These are phyloP conservation scores for Fusarium paranaense DNA, from an alignment of 2,329 filamentous ascomycete genomes.

Conservation along the genomic window DNA sequence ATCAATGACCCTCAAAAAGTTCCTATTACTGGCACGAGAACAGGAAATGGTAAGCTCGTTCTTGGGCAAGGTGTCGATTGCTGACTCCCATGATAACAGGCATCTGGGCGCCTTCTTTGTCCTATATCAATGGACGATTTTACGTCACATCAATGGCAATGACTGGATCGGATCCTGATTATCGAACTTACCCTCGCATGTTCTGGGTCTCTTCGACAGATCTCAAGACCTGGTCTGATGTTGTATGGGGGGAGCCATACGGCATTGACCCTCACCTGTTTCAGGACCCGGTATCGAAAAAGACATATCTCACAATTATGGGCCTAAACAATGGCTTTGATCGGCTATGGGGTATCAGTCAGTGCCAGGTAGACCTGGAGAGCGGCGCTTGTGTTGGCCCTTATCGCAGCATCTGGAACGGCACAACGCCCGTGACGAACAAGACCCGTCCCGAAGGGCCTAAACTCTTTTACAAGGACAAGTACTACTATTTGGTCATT, in stretches of 20 bases:
- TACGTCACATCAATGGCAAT: conserved; percentile 18
- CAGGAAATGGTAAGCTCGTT: background rate
- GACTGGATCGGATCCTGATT: conserved; percentile 7
- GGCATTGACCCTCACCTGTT: conserved; percentile 24
- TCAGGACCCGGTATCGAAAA: conserved; percentile 15
- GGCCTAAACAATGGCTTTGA: conserved; percentile 14
- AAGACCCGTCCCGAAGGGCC: conserved; percentile 14
- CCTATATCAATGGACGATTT: conserved; percentile 14
- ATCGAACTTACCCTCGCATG: conserved; percentile 8
- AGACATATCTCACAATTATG: conserved; percentile 17
- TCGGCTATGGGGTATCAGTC: conserved; percentile 16
- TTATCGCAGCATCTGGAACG: conserved; percentile 22
- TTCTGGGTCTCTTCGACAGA: conserved; percentile 17
- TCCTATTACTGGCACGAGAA: background rate
- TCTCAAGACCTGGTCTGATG: conserved; percentile 22
- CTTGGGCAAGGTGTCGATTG: no score
- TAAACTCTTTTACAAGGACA: conserved; percentile 18
- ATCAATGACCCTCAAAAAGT: conserved; percentile 2
- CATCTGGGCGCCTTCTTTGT: conserved; percentile 16
- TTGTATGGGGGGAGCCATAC: conserved; percentile 19
- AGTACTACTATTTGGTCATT: conserved; percentile 24
- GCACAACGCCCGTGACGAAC: conserved; percentile 5
- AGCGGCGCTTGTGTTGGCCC: conserved; percentile 11
- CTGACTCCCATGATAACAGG: background rate
- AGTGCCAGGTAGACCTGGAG: conserved; percentile 17